Evolutionary conservation across 352 stramenopile species (phyloP).

Genomic region (Globisporangium cylindrosporum): DNA sequence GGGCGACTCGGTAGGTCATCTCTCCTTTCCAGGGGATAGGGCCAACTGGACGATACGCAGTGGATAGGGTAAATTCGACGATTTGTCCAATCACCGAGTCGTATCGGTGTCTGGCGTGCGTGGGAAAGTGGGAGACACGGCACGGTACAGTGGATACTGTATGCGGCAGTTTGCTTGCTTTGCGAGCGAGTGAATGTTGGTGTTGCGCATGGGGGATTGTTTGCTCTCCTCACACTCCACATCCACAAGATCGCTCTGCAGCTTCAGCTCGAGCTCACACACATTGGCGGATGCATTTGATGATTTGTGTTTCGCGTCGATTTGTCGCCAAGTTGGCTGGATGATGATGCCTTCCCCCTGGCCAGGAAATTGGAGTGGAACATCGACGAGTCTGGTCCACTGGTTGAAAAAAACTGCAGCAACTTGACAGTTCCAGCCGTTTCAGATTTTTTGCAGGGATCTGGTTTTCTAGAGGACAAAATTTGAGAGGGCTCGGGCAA

Average conservation of each 20-base stretch:
- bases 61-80: background rate
- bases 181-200: background rate
- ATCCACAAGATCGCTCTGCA: background rate
- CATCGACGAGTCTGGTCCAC: background rate
- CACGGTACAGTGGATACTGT: slow-evolving; percentile 5
- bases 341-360: background rate
- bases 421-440: background rate
- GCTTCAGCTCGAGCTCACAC: background rate
- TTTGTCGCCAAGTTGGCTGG: background rate
- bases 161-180: background rate
- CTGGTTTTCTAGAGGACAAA: background rate
- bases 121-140: slow-evolving; percentile 1
- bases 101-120: slow-evolving; percentile 7
- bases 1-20: background rate
- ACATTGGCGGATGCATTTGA: background rate
- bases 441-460: background rate
- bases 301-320: background rate
- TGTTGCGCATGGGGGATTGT: background rate
- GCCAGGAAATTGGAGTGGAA: background rate
- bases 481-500: background rate
- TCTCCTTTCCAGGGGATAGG: background rate
- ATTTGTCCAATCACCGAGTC: background rate
- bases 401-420: background rate
- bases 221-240: background rate
- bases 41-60: background rate